These are phyloP conservation scores for Orychophragmus violaceus DNA, from an alignment of 345 rosid species.

Conservation along the genomic window DNA sequence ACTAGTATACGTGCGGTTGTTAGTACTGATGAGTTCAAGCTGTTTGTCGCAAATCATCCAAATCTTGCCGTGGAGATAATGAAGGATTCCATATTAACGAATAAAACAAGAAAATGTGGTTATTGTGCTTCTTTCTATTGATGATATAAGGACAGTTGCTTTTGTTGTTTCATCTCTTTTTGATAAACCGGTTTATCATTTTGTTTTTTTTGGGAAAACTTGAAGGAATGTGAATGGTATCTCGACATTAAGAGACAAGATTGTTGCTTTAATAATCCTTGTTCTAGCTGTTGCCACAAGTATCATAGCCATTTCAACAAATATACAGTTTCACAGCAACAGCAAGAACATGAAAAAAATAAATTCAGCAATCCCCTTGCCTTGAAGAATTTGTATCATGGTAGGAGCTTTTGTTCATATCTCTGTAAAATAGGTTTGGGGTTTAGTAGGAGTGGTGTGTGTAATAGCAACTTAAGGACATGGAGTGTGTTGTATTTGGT, in stretches of 20 bases:
- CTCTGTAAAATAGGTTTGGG: conserved; percentile 17
- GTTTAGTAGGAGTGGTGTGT: conserved; percentile 7
- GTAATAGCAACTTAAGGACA: not conserved
- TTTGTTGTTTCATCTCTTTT: no score
- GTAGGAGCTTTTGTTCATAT: conserved; percentile 11
- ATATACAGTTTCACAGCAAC: conserved; percentile 24
- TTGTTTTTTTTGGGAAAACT: not conserved
- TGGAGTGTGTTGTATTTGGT: not conserved
- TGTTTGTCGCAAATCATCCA: no score
- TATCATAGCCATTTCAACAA: conserved; percentile 36
- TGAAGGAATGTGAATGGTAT: conserved; percentile 42
- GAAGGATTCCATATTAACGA: no score
- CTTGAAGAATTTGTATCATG: conserved; percentile 4
- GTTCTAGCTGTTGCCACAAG: conserved; percentile 38
- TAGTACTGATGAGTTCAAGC: no score
- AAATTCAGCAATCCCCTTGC: no score
- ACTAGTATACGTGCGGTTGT: no score
- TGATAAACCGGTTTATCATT: no score
- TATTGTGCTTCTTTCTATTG: no score
- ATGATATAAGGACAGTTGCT: no score
- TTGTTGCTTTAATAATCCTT: conserved; percentile 35
- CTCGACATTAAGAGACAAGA: conserved; percentile 37
- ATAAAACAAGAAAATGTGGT: no score
- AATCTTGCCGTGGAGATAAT: no score
- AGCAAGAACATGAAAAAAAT: conserved; percentile 14